Evolutionary conservation across 2,329 filamentous ascomycete genomes (phyloP).

Genomic region (Ophiostoma pallidulum): DNA sequence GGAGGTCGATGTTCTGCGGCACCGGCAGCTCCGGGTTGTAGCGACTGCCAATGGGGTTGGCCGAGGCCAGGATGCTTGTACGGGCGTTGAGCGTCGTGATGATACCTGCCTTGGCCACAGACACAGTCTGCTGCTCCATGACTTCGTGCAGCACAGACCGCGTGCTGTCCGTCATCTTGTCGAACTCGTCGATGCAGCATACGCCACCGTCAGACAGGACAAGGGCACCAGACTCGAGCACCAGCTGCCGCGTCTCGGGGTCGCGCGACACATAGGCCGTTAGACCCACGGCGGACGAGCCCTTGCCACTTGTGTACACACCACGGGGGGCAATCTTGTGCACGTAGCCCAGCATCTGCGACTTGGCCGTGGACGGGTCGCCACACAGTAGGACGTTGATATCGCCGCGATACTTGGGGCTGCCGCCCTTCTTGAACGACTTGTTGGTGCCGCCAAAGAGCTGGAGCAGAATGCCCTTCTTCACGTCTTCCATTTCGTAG

Average conservation of each 20-base stretch:
- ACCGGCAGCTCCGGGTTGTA: constrained; percentile 95
- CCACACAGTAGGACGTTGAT: constrained; percentile 96
- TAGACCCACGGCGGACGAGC: constrained; percentile 71
- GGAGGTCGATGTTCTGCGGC: constrained; percentile 95
- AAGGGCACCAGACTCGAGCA: constrained; percentile 69
- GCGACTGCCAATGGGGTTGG: constrained; percentile 95
- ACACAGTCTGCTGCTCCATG: constrained; percentile 82
- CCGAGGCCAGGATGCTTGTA: constrained; percentile 90
- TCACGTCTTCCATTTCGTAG: constrained; percentile 97
- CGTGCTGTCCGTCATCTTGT: constrained; percentile 75
- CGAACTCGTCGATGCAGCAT: constrained; percentile 78
- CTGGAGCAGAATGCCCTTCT: constrained; percentile 94
- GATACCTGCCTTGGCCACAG: constrained; percentile 83
- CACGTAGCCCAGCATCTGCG: constrained; percentile 85
- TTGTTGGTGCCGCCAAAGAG: constrained; percentile 98
- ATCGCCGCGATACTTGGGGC: constrained; percentile 89
- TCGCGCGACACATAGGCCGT: constrained; percentile 75
- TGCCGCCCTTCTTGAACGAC: constrained; percentile 91
- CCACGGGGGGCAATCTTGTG: constrained; percentile 93
- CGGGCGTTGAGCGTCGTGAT: constrained; percentile 93
- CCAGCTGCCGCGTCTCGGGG: constrained; percentile 69
- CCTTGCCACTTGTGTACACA: constrained; percentile 74
- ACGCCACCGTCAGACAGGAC: constrained; percentile 74
- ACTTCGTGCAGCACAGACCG: constrained; percentile 78
- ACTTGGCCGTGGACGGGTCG: constrained; percentile 94